A percentile compares a stretch with the other conserved stretches of the same genome.
Conservation (phyloP, 2,329 filamentous ascomycete species). For the Pseudocercospora crystallina region DNA sequence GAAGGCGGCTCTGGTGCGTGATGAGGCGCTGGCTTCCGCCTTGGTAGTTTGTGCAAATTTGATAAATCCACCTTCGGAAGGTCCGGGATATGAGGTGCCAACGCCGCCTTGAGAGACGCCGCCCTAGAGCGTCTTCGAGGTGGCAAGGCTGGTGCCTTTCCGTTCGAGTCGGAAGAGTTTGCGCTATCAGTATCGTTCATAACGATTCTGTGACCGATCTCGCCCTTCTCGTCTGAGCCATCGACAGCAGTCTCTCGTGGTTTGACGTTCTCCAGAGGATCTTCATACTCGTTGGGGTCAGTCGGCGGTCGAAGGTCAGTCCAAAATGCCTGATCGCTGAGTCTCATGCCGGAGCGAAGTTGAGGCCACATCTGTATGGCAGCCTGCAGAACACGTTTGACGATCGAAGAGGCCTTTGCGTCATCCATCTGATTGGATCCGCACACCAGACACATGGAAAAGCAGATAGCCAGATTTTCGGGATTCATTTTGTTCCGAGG, state of each 20-base stretch:
- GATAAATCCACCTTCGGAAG: background rate
- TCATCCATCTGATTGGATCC: constrained; percentile 57
- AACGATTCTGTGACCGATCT: constrained; percentile 43
- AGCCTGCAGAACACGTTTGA: constrained; percentile 51
- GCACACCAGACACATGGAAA: constrained; percentile 53
- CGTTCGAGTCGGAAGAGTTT: constrained; percentile 9
- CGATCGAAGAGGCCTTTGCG: constrained; percentile 53
- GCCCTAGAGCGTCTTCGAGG: constrained; percentile 33
- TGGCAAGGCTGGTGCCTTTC: constrained; percentile 38
- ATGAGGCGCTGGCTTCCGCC: constrained; percentile 45
- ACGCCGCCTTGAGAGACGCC: constrained; percentile 20
- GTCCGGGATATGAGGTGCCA: constrained; percentile 19
- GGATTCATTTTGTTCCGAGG: constrained; percentile 57
- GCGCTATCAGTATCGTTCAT: constrained; percentile 43
- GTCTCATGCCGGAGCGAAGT: constrained; percentile 43
- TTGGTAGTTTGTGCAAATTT: constrained; percentile 21
- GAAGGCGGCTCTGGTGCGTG: constrained; percentile 30
- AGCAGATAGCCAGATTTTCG: constrained; percentile 55
- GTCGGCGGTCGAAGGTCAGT: constrained; percentile 42
- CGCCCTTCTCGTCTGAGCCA: constrained; percentile 15
- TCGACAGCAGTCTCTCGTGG: constrained; percentile 9
- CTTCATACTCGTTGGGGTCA: constrained; percentile 48
- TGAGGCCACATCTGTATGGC: constrained; percentile 49
- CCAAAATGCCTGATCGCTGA: constrained; percentile 39
- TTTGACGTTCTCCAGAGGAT: constrained; percentile 41